Conservation (phyloP, 306 rosid species). For the Casuarina equisetifolia region DNA sequence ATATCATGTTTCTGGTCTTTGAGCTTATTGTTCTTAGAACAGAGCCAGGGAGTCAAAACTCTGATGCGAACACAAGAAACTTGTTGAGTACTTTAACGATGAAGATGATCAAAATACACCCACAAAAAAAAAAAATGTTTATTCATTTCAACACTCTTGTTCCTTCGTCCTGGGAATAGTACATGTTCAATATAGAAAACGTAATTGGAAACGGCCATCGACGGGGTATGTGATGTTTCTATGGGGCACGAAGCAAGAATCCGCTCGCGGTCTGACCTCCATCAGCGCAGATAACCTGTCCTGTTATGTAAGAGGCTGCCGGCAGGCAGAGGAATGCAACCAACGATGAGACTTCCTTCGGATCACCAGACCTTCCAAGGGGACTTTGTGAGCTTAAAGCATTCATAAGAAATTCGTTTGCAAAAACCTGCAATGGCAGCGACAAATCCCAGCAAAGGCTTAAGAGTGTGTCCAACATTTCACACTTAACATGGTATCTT, state of each 20-base stretch:
- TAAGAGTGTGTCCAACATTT: background rate
- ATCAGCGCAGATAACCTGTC: background rate
- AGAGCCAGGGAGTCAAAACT: too few relatives aligned
- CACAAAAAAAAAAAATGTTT: too few relatives aligned
- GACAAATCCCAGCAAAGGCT: background rate
- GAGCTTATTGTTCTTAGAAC: too few relatives aligned
- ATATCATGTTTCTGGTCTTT: too few relatives aligned
- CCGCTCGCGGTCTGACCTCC: background rate
- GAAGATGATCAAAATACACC: too few relatives aligned
- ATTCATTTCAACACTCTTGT: too few relatives aligned
- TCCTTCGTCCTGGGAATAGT: too few relatives aligned
- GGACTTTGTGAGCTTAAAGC: background rate
- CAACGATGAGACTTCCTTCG: background rate
- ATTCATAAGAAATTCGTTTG: background rate
- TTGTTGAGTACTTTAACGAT: too few relatives aligned
- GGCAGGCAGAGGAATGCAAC: conserved; percentile 5
- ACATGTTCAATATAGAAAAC: too few relatives aligned
- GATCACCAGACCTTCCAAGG: background rate
- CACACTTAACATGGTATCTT: background rate
- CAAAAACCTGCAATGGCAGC: background rate
- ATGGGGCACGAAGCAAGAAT: background rate
- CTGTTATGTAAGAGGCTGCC: background rate
- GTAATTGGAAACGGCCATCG: too few relatives aligned
- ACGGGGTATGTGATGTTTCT: background rate
- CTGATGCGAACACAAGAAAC: too few relatives aligned